phyloP scores from a whole-genome alignment of 257 asterid species.

The Pogostemon cablin region DNA sequence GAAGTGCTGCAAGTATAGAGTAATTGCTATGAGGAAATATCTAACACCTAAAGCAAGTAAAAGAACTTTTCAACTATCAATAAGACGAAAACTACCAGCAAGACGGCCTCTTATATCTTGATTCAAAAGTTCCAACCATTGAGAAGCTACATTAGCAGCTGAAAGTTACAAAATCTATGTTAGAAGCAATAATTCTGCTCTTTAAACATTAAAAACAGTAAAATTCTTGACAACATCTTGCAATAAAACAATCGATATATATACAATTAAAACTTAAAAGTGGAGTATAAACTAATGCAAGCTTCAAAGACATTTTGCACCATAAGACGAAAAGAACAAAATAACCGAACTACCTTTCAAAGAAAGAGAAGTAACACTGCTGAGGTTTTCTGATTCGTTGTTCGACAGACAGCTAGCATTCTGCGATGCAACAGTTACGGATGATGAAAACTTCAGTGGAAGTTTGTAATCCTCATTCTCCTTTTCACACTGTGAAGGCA shows the following conservation, averaged over 20 bases:
- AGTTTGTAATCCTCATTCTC: constrained; percentile 53
- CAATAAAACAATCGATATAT: neutral
- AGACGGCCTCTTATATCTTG: constrained; percentile 91
- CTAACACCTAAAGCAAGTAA: constrained; percentile 8
- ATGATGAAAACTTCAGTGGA: constrained; percentile 59
- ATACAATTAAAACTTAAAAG: neutral
- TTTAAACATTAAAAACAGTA: too few species aligned
- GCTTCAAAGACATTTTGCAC: neutral
- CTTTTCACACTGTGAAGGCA: constrained; percentile 37
- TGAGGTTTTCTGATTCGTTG: constrained; percentile 60
- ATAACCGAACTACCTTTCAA: constrained; percentile 54
- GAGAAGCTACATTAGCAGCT: constrained; percentile 95
- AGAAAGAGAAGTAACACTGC: constrained; percentile 73
- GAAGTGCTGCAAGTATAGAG: constrained; percentile 60
- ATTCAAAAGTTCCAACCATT: constrained; percentile 92
- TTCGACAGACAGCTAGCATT: constrained; percentile 61
- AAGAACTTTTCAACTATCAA: neutral
- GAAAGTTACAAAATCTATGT: constrained; percentile 36
- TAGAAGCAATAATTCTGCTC: constrained; percentile 16
- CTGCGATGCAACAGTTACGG: constrained; percentile 49
- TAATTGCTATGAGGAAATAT: constrained; percentile 28
- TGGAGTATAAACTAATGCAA: neutral
- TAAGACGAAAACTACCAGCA: constrained; percentile 53
- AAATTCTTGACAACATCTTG: neutral
- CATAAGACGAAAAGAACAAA: neutral